Conservation (phyloP, 345 rosid genomes). For the Syzygium jambos region DNA sequence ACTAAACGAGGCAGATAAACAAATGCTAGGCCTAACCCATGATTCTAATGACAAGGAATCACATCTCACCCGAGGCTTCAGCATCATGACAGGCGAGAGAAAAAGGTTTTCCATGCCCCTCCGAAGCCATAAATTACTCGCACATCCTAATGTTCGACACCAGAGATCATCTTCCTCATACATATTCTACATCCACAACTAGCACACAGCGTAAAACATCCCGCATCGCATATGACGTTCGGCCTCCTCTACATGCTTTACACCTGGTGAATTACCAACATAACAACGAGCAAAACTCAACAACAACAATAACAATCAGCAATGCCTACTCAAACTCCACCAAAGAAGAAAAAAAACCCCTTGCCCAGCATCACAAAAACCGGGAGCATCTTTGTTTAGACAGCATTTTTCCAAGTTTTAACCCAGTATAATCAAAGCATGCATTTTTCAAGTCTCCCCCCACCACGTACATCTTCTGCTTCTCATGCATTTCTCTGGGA, state of each 20-base stretch:
- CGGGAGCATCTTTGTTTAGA: not conserved
- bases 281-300: not conserved
- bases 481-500: accelerated
- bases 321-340: not conserved
- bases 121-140: not conserved
- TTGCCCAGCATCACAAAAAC: not conserved
- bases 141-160: not conserved
- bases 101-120: not conserved
- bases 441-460: not conserved
- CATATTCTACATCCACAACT: not conserved
- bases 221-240: not conserved
- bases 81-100: not conserved
- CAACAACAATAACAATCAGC: not conserved
- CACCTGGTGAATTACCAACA: not conserved
- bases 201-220: accelerated
- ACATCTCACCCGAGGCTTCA: not conserved
- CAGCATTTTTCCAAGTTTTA: not conserved
- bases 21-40: not conserved
- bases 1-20: not conserved
- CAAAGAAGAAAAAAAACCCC: not conserved
- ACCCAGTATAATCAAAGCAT: not conserved
- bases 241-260: not conserved
- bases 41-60: not conserved
- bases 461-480: not conserved
- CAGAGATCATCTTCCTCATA: not conserved